Conservation (phyloP, 2,329 filamentous ascomycete genomes). For the Fusarium incarnatum region DNA sequence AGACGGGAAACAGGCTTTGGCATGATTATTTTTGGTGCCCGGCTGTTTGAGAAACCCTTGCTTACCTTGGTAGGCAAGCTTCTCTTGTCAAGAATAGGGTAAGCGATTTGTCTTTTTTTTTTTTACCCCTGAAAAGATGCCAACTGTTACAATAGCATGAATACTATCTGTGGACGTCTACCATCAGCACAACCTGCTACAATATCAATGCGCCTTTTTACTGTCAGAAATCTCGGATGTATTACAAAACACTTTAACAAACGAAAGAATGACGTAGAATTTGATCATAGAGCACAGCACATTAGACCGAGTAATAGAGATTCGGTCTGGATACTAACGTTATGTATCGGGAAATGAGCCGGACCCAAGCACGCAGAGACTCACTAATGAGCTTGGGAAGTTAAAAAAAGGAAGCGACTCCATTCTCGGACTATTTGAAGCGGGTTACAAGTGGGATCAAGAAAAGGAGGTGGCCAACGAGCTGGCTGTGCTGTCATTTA, state of each 20-base stretch:
- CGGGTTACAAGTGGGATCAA: constrained; percentile 27
- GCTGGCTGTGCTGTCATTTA: not conserved
- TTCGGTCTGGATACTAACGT: not conserved
- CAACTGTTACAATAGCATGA: not conserved
- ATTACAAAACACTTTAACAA: not conserved
- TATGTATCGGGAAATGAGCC: constrained; percentile 12
- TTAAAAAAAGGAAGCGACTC: constrained; percentile 9
- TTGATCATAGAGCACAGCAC: not conserved
- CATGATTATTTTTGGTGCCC: constrained; percentile 23
- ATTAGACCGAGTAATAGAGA: not conserved
- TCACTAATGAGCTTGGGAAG: not conserved
- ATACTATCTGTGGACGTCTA: not conserved
- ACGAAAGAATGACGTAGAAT: constrained; percentile 4
- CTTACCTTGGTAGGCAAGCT: not conserved
- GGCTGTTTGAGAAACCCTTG: not conserved
- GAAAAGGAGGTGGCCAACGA: constrained; percentile 40
- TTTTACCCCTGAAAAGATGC: not conserved
- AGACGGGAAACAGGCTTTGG: constrained; percentile 2
- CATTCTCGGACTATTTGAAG: constrained; percentile 13
- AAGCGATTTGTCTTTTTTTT: not conserved
- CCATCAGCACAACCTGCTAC: not conserved
- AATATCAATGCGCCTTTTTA: not conserved
- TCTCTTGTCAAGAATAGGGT: not conserved
- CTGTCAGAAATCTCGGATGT: not conserved
- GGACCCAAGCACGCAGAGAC: not conserved